Percentiles rank a stretch among this genome's conserved stretches.
Evolutionary conservation across 192 early-diverging fungal genomes (phyloP).

Genomic region (Coemansia sp.): DNA sequence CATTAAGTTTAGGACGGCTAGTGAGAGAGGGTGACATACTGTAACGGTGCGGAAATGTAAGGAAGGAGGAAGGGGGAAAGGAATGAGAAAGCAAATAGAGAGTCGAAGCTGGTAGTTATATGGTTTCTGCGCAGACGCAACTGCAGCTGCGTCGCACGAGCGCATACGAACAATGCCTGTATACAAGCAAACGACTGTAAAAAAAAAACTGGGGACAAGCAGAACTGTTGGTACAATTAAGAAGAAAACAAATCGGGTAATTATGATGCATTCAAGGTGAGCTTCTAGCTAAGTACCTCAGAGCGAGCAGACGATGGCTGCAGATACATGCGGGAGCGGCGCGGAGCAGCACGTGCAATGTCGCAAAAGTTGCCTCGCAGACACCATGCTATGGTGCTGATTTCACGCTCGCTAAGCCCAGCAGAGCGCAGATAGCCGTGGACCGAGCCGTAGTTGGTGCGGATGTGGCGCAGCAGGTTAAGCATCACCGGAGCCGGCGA

Average conservation of each 20-base stretch:
- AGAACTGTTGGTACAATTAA: constrained; percentile 1
- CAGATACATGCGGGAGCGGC: not conserved
- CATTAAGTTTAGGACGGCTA: not conserved
- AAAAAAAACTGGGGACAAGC: not conserved
- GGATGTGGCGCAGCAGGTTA: constrained; percentile 34
- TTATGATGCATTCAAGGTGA: no score
- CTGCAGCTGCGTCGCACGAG: constrained; percentile 1
- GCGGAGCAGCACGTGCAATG: constrained; percentile 17
- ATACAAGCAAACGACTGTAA: not conserved
- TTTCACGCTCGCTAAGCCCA: constrained; percentile 37
- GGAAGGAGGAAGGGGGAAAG: no score
- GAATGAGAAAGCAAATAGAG: no score
- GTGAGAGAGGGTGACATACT: no score
- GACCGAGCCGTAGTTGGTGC: constrained; percentile 36
- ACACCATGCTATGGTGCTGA: constrained; percentile 49
- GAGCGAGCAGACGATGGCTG: not conserved
- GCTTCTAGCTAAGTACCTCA: no score
- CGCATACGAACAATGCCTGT: not conserved
- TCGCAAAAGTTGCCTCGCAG: constrained; percentile 51
- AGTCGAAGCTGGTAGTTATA: no score
- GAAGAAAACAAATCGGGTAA: not conserved
- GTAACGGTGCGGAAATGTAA: no score
- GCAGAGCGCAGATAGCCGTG: constrained; percentile 45
- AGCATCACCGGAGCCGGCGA: constrained; percentile 53
- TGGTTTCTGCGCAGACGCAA: not conserved